Percentiles rank a stretch among this genome's conserved stretches.
These are phyloP conservation scores for Yamadazyma nakazawae DNA, from an alignment of 805 yeast genomes.

Conservation along the genomic window DNA sequence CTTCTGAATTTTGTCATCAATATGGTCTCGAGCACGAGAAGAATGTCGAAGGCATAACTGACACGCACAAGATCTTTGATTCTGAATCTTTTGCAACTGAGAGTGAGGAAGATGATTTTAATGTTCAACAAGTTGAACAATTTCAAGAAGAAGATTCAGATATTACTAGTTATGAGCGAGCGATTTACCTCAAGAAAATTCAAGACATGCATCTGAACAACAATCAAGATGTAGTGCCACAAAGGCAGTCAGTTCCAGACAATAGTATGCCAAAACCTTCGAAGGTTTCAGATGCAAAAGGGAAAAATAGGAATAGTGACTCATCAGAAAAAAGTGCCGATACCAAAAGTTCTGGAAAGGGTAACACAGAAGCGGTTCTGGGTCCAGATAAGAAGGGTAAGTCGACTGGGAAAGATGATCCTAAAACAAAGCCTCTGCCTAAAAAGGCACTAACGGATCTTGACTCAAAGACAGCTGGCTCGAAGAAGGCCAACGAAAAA, in stretches of 20 bases:
- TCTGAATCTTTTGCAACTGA: slow-evolving; percentile 5
- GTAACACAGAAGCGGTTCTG: not conserved
- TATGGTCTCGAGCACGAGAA: slow-evolving; percentile 20
- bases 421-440: too few species aligned
- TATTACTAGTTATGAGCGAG: slow-evolving; percentile 10
- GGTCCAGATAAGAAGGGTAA: not conserved
- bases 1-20: slow-evolving; percentile 25
- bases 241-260: slow-evolving; percentile 2
- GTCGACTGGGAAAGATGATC: too few species aligned
- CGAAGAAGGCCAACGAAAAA: too few species aligned
- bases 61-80: slow-evolving; percentile 8
- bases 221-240: slow-evolving; percentile 2
- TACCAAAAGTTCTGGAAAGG: not conserved
- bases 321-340: not conserved
- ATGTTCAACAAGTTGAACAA: slow-evolving; percentile 11
- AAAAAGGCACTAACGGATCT: too few species aligned
- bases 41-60: not conserved
- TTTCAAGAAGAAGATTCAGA: slow-evolving; percentile 11
- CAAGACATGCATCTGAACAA: slow-evolving; percentile 2
- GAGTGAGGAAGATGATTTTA: slow-evolving; percentile 7
- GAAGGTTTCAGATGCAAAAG: too few species aligned
- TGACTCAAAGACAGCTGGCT: too few species aligned
- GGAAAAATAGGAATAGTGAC: not conserved
- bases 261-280: not conserved
- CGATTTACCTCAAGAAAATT: slow-evolving; percentile 7